Conservation (phyloP, 768 basidiomycete species). For the Suillus decipiens region DNA sequence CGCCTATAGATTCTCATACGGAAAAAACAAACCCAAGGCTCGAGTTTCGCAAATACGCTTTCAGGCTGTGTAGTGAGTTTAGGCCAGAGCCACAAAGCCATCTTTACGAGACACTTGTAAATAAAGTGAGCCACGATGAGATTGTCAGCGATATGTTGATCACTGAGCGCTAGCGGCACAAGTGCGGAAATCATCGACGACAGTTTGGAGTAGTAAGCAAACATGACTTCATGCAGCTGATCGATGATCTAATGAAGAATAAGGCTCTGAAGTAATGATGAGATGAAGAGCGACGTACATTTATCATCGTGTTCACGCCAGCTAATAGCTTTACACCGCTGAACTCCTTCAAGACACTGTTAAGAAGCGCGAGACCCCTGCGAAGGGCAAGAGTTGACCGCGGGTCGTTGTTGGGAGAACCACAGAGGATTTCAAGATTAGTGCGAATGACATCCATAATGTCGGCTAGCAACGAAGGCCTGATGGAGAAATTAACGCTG, state of each 20-base stretch:
- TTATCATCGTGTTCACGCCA: constrained; percentile 65
- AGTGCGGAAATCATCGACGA: constrained; percentile 37
- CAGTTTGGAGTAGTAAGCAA: constrained; percentile 61
- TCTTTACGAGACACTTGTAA: constrained; percentile 74
- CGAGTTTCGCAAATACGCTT: constrained; percentile 45
- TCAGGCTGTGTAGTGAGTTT: constrained; percentile 41
- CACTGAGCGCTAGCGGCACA: constrained; percentile 34
- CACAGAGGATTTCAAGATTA: constrained; percentile 52
- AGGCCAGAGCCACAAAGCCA: constrained; percentile 73
- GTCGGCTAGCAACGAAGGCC: constrained; percentile 32
- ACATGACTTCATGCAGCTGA: constrained; percentile 52
- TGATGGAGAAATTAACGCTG: constrained; percentile 15
- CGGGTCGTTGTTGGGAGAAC: constrained; percentile 41
- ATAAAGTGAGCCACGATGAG: constrained; percentile 64
- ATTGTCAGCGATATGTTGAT: constrained; percentile 43
- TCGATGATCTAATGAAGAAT: constrained; percentile 23
- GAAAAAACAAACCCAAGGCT: constrained; percentile 51
- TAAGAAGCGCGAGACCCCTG: constrained; percentile 63
- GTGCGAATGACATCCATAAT: constrained; percentile 58
- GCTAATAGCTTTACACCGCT: constrained; percentile 67
- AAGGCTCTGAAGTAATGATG: background rate
- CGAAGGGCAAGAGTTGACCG: constrained; percentile 52
- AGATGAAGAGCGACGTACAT: constrained; percentile 41
- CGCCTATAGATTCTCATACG: background rate
- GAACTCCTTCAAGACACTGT: constrained; percentile 70